Evolutionary conservation across 208 protist species (phyloP).

Genomic region (Giardia muris): DNA sequence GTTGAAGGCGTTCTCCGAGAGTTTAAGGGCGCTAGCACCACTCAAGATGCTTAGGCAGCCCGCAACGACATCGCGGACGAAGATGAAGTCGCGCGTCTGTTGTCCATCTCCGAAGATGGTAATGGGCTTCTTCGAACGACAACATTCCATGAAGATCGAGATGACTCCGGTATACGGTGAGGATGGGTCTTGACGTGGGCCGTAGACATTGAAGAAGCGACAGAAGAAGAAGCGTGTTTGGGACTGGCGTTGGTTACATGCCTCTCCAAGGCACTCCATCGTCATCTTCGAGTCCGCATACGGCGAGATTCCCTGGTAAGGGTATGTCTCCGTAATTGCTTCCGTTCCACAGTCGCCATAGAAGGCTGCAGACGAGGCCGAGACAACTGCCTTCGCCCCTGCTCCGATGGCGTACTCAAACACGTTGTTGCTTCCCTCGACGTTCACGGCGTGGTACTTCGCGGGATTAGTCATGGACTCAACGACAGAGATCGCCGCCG

Average conservation of each 20-base stretch:
- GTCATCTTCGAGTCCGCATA: conserved; percentile 40
- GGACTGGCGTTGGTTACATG: not conserved
- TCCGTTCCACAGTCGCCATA: conserved; percentile 29
- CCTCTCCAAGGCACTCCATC: conserved; percentile 30
- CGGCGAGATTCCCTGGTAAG: conserved; percentile 33
- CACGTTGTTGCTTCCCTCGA: conserved; percentile 32
- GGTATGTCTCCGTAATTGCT: conserved; percentile 17
- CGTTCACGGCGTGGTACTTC: conserved; percentile 37
- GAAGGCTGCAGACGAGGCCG: conserved; percentile 34
- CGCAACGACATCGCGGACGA: conserved; percentile 34
- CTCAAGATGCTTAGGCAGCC: not conserved
- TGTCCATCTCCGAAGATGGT: conserved; percentile 45
- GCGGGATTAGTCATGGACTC: conserved; percentile 37
- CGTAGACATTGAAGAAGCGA: conserved; percentile 47
- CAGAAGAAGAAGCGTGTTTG: not conserved
- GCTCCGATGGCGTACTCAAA: not conserved
- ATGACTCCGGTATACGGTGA: conserved; percentile 42
- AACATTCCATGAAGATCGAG: conserved; percentile 35
- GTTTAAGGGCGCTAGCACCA: not conserved
- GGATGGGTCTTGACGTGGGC: conserved; percentile 41
- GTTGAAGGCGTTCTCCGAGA: conserved; percentile 11
- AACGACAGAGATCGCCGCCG: conserved; percentile 39
- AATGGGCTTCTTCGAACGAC: not conserved
- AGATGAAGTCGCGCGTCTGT: conserved; percentile 44
- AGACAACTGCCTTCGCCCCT: not conserved